Evolutionary conservation across 2,329 filamentous ascomycete genomes (phyloP).

Genomic region (Nothophoma quercina): DNA sequence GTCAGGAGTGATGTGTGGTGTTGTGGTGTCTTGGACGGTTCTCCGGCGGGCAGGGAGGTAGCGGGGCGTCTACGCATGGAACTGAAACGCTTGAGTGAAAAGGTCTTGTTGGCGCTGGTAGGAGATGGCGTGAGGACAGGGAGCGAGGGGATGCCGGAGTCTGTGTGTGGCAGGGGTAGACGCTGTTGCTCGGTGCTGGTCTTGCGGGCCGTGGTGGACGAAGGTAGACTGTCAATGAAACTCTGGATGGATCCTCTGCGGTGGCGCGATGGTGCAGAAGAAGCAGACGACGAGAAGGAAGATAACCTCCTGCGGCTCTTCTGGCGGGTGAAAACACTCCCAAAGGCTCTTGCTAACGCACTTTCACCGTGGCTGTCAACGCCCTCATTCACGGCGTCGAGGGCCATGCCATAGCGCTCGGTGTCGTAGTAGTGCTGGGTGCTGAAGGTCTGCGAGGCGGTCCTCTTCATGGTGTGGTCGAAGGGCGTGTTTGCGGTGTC

Average conservation of each 20-base stretch:
- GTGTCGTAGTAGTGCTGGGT: conserved; percentile 31
- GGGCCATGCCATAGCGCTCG: conserved; percentile 30
- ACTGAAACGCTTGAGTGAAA: conserved; percentile 39
- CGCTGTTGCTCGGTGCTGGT: conserved; percentile 32
- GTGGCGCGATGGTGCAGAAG: conserved; percentile 25
- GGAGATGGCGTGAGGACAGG: conserved; percentile 20
- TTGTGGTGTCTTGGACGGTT: conserved; percentile 10
- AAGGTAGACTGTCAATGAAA: conserved; percentile 33
- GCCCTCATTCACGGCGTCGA: conserved; percentile 44
- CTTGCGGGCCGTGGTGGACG: conserved; percentile 28
- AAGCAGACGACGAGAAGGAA: conserved; percentile 40
- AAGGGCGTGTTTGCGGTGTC: conserved; percentile 33
- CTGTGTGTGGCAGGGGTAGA: conserved; percentile 40
- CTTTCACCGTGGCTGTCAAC: conserved; percentile 30
- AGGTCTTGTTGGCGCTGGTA: conserved; percentile 28
- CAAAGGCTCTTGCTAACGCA: conserved; percentile 42
- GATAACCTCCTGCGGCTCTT: conserved; percentile 46
- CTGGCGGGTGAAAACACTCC: conserved; percentile 41
- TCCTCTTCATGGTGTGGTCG: conserved; percentile 46
- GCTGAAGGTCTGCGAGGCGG: conserved; percentile 49
- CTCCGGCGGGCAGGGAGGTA: conserved; percentile 38
- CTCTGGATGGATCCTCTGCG: conserved; percentile 42
- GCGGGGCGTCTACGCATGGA: conserved; percentile 44
- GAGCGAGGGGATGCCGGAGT: conserved; percentile 40
- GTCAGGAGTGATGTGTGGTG: conserved; percentile 18